These are phyloP conservation scores for Cymodocea nodosa DNA, from an alignment of 116 monocot genomes.

Conservation along the genomic window DNA sequence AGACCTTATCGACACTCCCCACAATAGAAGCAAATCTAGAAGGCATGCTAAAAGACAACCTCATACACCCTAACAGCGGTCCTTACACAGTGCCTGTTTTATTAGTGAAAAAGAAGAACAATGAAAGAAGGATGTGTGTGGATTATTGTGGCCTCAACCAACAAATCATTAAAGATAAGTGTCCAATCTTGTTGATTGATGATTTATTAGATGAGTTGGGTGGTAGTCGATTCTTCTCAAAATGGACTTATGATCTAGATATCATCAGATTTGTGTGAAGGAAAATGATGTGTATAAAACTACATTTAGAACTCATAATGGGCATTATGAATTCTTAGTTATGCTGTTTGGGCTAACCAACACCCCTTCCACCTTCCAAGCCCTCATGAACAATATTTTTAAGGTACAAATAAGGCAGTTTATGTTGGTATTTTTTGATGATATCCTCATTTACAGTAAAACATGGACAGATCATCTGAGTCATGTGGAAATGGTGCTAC, in stretches of 20 bases:
- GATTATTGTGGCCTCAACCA: not conserved
- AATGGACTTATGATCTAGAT: not conserved
- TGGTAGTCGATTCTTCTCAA: not conserved
- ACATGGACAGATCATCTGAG: not conserved
- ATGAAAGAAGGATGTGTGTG: too few relatives aligned
- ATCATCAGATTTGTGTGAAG: not conserved
- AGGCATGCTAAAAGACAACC: too few relatives aligned
- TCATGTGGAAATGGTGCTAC: not conserved
- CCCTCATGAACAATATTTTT: not conserved
- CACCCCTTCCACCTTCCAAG: not conserved
- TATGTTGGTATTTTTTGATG: constrained; percentile 2
- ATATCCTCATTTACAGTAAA: not conserved
- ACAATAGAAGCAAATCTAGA: too few relatives aligned
- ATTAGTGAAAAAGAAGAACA: too few relatives aligned
- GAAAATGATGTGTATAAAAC: not conserved
- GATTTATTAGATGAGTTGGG: not conserved
- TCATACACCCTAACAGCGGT: too few relatives aligned
- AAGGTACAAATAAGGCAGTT: not conserved
- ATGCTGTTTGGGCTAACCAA: not conserved
- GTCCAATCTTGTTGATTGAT: not conserved
- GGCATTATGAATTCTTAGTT: not conserved
- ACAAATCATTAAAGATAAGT: not conserved
- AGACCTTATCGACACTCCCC: too few relatives aligned
- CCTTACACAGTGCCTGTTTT: too few relatives aligned
- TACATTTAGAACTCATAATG: not conserved